These are phyloP conservation scores for Acacia acuminata DNA, from an alignment of 306 rosid genomes.

Conservation along the genomic window DNA sequence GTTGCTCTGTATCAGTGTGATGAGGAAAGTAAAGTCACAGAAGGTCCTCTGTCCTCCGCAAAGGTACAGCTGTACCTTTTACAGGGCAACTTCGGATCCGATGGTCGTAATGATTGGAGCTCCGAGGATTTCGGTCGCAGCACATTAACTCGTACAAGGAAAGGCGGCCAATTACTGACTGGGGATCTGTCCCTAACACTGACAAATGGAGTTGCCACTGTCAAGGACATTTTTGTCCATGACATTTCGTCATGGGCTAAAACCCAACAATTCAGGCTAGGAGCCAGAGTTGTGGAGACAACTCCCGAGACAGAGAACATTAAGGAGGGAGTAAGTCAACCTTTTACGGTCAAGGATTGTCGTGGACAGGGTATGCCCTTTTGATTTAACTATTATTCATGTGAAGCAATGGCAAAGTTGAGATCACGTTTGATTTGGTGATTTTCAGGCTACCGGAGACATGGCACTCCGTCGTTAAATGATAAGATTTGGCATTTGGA, in stretches of 20 bases:
- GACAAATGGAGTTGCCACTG: conserved; percentile 32
- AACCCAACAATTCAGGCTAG: conserved; percentile 46
- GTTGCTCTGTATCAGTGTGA: conserved; percentile 35
- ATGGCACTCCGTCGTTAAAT: conserved; percentile 33
- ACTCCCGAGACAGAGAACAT: conserved; percentile 10
- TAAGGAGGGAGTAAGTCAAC: conserved; percentile 53
- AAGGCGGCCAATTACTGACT: conserved; percentile 36
- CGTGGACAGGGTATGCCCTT: conserved; percentile 53
- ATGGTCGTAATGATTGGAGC: conserved; percentile 49
- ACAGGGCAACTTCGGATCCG: conserved; percentile 39
- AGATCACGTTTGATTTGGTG: neutral
- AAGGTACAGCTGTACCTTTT: conserved; percentile 46
- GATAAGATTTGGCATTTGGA: conserved; percentile 64
- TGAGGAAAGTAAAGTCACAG: conserved; percentile 3
- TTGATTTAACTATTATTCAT: neutral
- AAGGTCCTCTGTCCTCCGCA: conserved; percentile 29
- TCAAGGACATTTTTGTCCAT: conserved; percentile 24
- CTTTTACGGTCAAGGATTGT: conserved; percentile 50
- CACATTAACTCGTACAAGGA: conserved; percentile 26
- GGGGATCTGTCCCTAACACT: conserved; percentile 30
- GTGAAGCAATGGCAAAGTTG: neutral
- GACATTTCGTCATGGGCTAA: conserved; percentile 46
- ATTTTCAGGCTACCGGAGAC: conserved; percentile 47
- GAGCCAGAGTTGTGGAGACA: conserved; percentile 25
- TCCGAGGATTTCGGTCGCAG: conserved; percentile 38